These are phyloP conservation scores for Colletotrichum sidae DNA, from an alignment of 2,329 filamentous ascomycete genomes.

Conservation along the genomic window DNA sequence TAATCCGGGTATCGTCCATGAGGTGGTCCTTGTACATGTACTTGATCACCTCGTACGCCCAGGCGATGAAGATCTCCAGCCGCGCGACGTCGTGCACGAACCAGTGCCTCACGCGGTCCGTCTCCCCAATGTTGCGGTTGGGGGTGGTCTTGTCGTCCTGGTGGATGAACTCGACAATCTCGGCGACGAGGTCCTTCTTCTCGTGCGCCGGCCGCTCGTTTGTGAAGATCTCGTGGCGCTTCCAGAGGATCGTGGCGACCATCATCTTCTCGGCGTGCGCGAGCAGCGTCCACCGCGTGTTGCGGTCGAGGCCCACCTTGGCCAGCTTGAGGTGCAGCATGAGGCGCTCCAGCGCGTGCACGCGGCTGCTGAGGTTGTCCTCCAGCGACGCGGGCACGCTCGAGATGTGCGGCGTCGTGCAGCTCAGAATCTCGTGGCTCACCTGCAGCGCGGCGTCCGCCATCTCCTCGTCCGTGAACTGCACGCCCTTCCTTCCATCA, in stretches of 20 bases:
- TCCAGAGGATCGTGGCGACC: slow-evolving; percentile 84
- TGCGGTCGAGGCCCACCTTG: slow-evolving; percentile 73
- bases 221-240: slow-evolving; percentile 78
- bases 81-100: slow-evolving; percentile 82
- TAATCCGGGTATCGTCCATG: slow-evolving; percentile 65
- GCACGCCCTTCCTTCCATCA: slow-evolving; percentile 72
- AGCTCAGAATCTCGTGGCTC: slow-evolving; percentile 84
- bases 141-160: slow-evolving; percentile 79
- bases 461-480: slow-evolving; percentile 77
- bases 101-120: slow-evolving; percentile 86
- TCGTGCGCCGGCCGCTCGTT: slow-evolving; percentile 68
- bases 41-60: slow-evolving; percentile 82
- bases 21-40: slow-evolving; percentile 73
- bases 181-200: slow-evolving; percentile 77
- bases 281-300: slow-evolving; percentile 83
- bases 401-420: slow-evolving; percentile 79
- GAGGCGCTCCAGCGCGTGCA: slow-evolving; percentile 79
- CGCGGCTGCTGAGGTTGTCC: slow-evolving; percentile 80
- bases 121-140: slow-evolving; percentile 73
- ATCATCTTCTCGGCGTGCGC: slow-evolving; percentile 91
- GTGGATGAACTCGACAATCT: slow-evolving; percentile 81
- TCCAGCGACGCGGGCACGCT: slow-evolving; percentile 81
- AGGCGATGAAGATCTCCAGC: slow-evolving; percentile 81
- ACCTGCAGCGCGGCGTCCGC: slow-evolving; percentile 81
- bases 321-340: slow-evolving; percentile 77